These are phyloP conservation scores for Rossbeevera mucosa DNA, from an alignment of 768 basidiomycete species.

Conservation along the genomic window DNA sequence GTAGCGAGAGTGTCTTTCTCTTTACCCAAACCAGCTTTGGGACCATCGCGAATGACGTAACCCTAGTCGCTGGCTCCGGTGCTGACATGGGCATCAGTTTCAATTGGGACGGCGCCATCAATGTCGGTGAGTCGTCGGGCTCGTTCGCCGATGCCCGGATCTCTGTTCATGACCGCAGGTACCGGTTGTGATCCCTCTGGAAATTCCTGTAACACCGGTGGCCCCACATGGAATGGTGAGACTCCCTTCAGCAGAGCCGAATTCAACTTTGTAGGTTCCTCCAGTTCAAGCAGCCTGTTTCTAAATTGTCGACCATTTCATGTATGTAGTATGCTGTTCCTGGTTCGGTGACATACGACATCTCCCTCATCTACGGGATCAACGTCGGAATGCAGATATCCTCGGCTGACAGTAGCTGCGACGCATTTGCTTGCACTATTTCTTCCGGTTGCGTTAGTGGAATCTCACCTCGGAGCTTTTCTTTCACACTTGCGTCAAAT, in stretches of 20 bases:
- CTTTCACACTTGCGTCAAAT: neutral
- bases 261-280: constrained; percentile 29
- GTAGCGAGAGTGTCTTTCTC: constrained; percentile 26
- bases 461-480: neutral
- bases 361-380: constrained; percentile 32
- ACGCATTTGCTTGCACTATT: constrained; percentile 29
- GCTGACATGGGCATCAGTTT: constrained; percentile 28
- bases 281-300: neutral
- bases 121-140: constrained; percentile 20
- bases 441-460: constrained; percentile 28
- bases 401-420: constrained; percentile 21
- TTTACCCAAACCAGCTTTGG: constrained; percentile 29
- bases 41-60: constrained; percentile 24
- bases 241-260: constrained; percentile 32
- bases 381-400: constrained; percentile 33
- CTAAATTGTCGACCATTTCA: neutral
- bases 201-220: constrained; percentile 27
- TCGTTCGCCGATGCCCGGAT: neutral
- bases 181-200: constrained; percentile 24
- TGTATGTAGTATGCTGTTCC: constrained; percentile 17
- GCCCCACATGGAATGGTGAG: constrained; percentile 26
- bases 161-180: constrained; percentile 19
- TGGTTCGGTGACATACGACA: constrained; percentile 29
- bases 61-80: constrained; percentile 19
- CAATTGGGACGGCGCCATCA: constrained; percentile 31